phyloP scores from a whole-genome alignment of 2,329 filamentous ascomycete genomes.

The Gyromitra esculenta region DNA sequence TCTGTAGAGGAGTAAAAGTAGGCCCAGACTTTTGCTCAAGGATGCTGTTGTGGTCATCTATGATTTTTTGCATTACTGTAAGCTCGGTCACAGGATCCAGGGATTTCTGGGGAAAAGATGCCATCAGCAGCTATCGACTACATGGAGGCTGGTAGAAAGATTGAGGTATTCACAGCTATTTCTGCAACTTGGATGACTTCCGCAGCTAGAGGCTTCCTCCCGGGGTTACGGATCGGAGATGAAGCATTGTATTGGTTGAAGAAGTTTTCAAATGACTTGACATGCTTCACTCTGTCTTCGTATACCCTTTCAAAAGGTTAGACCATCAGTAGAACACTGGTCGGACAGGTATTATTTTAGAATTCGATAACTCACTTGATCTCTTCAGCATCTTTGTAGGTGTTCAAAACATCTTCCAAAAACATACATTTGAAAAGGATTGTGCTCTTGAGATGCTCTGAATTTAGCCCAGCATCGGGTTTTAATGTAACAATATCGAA shows the following conservation, averaged over 20 bases:
- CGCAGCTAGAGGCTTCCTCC: constrained; percentile 68
- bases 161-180: constrained; percentile 62
- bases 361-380: constrained; percentile 72
- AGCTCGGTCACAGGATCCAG: constrained; percentile 83
- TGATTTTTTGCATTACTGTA: constrained; percentile 84
- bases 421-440: constrained; percentile 94
- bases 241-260: constrained; percentile 74
- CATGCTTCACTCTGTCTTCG: constrained; percentile 73
- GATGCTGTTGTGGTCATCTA: constrained; percentile 82
- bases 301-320: constrained; percentile 66
- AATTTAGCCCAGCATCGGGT: constrained; percentile 80
- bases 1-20: constrained; percentile 60
- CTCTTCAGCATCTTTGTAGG: constrained; percentile 83
- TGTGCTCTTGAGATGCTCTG: constrained; percentile 80
- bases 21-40: constrained; percentile 60
- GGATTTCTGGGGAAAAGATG: constrained; percentile 62
- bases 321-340: constrained; percentile 55
- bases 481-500: constrained; percentile 92
- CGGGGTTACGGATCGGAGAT: constrained; percentile 65
- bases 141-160: background rate
- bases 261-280: constrained; percentile 85
- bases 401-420: constrained; percentile 81
- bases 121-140: background rate
- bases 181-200: constrained; percentile 91
- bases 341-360: constrained; percentile 23